Evolutionary conservation across 164 flowering plant genomes (phyloP).

Genomic region (Amborella trichopoda): DNA sequence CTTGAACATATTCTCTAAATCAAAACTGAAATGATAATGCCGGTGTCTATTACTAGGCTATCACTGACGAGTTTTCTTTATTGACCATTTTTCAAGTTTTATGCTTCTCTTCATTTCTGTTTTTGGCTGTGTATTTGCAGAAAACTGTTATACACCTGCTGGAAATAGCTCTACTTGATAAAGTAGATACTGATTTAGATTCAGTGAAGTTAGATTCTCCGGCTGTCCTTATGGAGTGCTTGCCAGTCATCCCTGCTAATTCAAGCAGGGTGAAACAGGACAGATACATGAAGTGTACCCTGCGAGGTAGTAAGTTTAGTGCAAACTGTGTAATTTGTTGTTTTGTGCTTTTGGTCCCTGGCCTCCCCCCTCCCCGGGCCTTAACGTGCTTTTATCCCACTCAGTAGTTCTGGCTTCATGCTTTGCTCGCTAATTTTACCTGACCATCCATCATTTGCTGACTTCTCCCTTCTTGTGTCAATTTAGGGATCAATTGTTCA

Average conservation of each 20-base stretch:
- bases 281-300: slow-evolving; percentile 27
- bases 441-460: too few species aligned
- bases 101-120: neutral
- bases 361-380: too few species aligned
- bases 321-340: neutral
- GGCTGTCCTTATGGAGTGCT: slow-evolving; percentile 25
- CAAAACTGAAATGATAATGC: too few species aligned
- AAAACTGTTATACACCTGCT: slow-evolving; percentile 15
- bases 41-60: too few species aligned
- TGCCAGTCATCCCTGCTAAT: slow-evolving; percentile 20
- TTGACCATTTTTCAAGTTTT: neutral
- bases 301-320: slow-evolving; percentile 41
- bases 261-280: slow-evolving; percentile 19
- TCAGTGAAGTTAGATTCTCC: slow-evolving; percentile 13
- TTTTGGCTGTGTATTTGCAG: slow-evolving; percentile 8
- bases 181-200: slow-evolving; percentile 31
- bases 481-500: slow-evolving; percentile 38
- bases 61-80: neutral
- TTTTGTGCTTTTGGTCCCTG: neutral
- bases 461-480: too few species aligned
- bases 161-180: slow-evolving; percentile 28
- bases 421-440: too few species aligned
- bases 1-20: too few species aligned
- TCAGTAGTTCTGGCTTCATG: too few species aligned
- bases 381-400: too few species aligned